These are phyloP conservation scores for Crepidotus variabilis DNA, from an alignment of 768 basidiomycete species.

Conservation along the genomic window DNA sequence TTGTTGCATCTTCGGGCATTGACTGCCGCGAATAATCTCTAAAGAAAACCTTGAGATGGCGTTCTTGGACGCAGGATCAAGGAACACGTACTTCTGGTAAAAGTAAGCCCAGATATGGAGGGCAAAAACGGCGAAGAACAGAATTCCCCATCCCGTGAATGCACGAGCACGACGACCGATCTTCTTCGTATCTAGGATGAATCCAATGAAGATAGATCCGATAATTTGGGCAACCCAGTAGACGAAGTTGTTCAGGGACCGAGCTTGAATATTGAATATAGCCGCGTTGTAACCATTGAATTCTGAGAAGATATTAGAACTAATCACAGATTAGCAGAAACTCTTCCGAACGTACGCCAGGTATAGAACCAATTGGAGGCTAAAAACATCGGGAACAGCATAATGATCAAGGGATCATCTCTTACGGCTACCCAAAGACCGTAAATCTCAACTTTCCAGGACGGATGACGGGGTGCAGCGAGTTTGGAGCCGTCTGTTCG, in stretches of 20 bases:
- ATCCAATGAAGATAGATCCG: slow-evolving; percentile 68
- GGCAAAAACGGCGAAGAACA: slow-evolving; percentile 60
- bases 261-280: slow-evolving; percentile 75
- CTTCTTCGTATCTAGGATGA: slow-evolving; percentile 55
- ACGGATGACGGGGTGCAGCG: slow-evolving; percentile 56
- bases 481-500: slow-evolving; percentile 75
- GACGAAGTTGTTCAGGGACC: slow-evolving; percentile 71
- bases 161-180: slow-evolving; percentile 68
- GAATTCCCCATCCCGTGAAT: slow-evolving; percentile 61
- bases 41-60: slow-evolving; percentile 11
- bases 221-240: slow-evolving; percentile 82
- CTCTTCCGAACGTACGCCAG: slow-evolving; percentile 54
- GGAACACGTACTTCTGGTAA: slow-evolving; percentile 62
- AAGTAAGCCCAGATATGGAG: slow-evolving; percentile 76
- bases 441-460: slow-evolving; percentile 73
- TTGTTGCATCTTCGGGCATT: slow-evolving; percentile 27
- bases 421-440: slow-evolving; percentile 65
- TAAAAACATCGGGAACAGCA: slow-evolving; percentile 85
- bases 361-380: slow-evolving; percentile 85
- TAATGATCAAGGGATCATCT: slow-evolving; percentile 67
- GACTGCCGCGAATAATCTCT: slow-evolving; percentile 58
- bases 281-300: slow-evolving; percentile 80
- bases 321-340: background rate
- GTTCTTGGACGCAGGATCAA: background rate
- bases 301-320: slow-evolving; percentile 38